Conservation (phyloP, 2,329 filamentous ascomycete genomes). For the Diaporthe longicolla region DNA sequence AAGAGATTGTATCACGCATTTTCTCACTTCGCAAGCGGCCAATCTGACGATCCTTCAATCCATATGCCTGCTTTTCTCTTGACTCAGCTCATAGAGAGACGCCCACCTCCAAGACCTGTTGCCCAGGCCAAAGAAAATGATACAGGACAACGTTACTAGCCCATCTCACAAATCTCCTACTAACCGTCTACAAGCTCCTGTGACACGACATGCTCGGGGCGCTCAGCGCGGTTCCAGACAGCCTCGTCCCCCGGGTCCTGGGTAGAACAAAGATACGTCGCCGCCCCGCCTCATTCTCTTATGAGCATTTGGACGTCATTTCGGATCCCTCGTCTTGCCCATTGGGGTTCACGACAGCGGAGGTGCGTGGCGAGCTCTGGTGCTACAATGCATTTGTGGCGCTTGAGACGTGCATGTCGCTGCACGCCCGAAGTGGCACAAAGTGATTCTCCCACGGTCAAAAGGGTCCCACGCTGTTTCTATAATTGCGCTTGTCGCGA, state of each 20-base stretch:
- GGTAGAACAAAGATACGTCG: background rate
- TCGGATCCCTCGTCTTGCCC: background rate
- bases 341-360: slow-evolving; percentile 6
- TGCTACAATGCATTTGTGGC: background rate
- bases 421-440: slow-evolving; percentile 16
- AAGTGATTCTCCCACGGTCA: background rate
- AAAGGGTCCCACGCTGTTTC: background rate
- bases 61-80: too few species aligned
- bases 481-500: background rate
- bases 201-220: slow-evolving; percentile 7
- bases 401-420: background rate
- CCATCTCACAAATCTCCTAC: background rate
- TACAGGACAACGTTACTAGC: too few species aligned
- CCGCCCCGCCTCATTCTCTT: background rate
- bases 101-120: background rate
- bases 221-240: background rate
- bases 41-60: background rate
- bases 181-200: background rate
- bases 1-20: slow-evolving; percentile 9
- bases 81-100: background rate
- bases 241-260: background rate
- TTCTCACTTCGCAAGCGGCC: background rate
- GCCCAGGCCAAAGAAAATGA: background rate
- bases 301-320: background rate
- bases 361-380: background rate